Conservation (phyloP, 129 eudicot genomes). For the Flaveria robusta region DNA sequence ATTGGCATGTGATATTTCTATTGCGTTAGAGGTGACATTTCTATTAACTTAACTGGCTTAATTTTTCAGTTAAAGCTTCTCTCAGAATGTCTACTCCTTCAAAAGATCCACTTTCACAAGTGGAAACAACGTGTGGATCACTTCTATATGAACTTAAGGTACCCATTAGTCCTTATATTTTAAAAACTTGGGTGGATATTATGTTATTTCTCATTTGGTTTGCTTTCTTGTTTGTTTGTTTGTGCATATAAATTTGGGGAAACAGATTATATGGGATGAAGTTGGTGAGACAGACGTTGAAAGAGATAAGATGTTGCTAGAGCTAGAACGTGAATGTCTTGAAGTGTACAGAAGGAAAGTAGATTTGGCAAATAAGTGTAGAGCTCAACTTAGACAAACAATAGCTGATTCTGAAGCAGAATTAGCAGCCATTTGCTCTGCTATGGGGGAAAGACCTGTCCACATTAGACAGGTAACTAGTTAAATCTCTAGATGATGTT, state of each 20-base stretch:
- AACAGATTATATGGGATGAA: slow-evolving; percentile 88
- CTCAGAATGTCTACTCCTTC: slow-evolving; percentile 48
- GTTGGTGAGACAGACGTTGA: slow-evolving; percentile 79
- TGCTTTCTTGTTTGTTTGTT: slow-evolving; percentile 9
- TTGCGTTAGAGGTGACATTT: background rate
- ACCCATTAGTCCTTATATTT: background rate
- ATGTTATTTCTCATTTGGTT: slow-evolving; percentile 13
- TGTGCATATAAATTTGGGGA: background rate
- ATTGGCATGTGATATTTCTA: no score
- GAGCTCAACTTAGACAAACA: slow-evolving; percentile 81
- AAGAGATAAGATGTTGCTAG: slow-evolving; percentile 64
- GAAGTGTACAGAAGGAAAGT: slow-evolving; percentile 89
- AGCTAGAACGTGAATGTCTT: slow-evolving; percentile 84
- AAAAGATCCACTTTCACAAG: slow-evolving; percentile 54
- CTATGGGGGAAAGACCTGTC: slow-evolving; percentile 87
- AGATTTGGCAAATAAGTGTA: slow-evolving; percentile 69
- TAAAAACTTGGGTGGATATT: background rate
- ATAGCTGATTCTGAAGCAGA: slow-evolving; percentile 96
- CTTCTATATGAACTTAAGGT: slow-evolving; percentile 89
- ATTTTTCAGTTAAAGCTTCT: slow-evolving; percentile 15
- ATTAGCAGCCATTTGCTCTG: slow-evolving; percentile 84
- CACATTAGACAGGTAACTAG: slow-evolving; percentile 79
- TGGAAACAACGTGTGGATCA: slow-evolving; percentile 82
- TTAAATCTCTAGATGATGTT: background rate
- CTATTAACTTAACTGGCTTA: slow-evolving; percentile 7